These are phyloP conservation scores for Linum trigynum DNA, from an alignment of 345 rosid species.

Conservation along the genomic window DNA sequence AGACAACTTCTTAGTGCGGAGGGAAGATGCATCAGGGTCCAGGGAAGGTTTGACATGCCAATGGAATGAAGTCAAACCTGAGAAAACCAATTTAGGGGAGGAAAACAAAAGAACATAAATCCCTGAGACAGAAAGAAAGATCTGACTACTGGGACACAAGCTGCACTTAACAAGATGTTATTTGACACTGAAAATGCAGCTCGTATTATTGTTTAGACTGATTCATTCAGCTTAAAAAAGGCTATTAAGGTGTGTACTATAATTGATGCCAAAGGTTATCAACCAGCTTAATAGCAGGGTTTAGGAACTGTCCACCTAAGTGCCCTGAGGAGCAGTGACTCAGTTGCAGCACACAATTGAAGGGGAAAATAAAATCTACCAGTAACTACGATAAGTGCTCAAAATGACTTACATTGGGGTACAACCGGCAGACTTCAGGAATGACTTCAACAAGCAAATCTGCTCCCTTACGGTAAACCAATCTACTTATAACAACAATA, in stretches of 20 bases:
- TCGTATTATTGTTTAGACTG: neutral
- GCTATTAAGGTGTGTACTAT: too few relatives aligned
- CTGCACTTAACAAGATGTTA: too few relatives aligned
- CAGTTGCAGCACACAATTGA: neutral
- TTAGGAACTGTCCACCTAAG: too few relatives aligned
- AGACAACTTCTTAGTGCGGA: too few relatives aligned
- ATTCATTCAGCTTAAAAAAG: neutral
- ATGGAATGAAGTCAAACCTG: neutral
- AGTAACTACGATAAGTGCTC: neutral
- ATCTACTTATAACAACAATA: constrained; percentile 84
- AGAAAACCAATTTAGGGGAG: neutral
- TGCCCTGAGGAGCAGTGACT: too few relatives aligned
- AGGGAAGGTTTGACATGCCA: neutral
- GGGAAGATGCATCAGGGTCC: neutral
- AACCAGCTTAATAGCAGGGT: neutral
- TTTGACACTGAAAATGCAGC: too few relatives aligned
- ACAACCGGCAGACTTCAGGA: constrained; percentile 69
- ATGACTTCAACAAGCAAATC: constrained; percentile 96
- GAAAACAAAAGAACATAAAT: too few relatives aligned
- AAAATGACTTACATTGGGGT: constrained; percentile 58
- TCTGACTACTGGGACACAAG: too few relatives aligned
- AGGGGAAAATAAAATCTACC: neutral
- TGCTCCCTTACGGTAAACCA: constrained; percentile 93
- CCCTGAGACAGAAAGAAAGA: too few relatives aligned
- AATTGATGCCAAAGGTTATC: neutral